A percentile compares a stretch with the other conserved stretches of the same genome.
Evolutionary conservation across 2,329 filamentous ascomycete species (phyloP).

Genomic region (Paraphoma chrysanthemicola): DNA sequence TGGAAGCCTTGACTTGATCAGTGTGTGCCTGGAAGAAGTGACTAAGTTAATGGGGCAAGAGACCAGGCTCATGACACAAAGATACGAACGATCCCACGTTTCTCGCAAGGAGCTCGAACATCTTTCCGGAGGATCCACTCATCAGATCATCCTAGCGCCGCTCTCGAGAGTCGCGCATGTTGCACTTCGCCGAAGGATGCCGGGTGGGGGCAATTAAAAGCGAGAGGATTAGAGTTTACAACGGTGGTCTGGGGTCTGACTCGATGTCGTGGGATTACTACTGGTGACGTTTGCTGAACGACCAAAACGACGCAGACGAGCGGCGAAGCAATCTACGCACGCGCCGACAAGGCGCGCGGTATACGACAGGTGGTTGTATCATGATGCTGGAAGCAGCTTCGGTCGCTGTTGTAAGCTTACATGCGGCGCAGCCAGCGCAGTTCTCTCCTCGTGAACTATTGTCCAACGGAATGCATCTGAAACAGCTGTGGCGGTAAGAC

Average conservation of each 20-base stretch:
- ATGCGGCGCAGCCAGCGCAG: conserved; percentile 17
- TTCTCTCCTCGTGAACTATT: conserved; percentile 13
- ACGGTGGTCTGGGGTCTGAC: conserved; percentile 26
- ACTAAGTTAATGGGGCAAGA: conserved; percentile 1
- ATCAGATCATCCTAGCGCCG: conserved; percentile 13
- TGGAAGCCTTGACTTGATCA: conserved; percentile 18
- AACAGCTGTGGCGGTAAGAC: conserved; percentile 21
- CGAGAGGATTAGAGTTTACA: conserved; percentile 24
- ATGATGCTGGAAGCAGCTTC: neutral
- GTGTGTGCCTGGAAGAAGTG: neutral
- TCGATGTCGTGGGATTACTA: conserved; percentile 11
- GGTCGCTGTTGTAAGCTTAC: neutral
- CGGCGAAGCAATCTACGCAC: conserved; percentile 19
- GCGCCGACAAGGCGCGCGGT: conserved; percentile 29
- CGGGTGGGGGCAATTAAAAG: conserved; percentile 9
- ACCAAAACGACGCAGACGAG: conserved; percentile 4
- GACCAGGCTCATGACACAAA: conserved; percentile 8
- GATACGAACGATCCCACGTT: conserved; percentile 2
- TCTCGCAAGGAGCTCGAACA: conserved; percentile 9
- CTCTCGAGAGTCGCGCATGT: conserved; percentile 10
- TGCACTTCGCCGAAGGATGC: conserved; percentile 3
- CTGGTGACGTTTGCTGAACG: conserved; percentile 6
- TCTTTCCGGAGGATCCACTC: conserved; percentile 4
- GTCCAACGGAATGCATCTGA: conserved; percentile 15
- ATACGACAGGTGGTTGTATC: conserved; percentile 21